phyloP scores from a whole-genome alignment of 1,284 basidiomycete genomes.

The Ganoderma meredithae region DNA sequence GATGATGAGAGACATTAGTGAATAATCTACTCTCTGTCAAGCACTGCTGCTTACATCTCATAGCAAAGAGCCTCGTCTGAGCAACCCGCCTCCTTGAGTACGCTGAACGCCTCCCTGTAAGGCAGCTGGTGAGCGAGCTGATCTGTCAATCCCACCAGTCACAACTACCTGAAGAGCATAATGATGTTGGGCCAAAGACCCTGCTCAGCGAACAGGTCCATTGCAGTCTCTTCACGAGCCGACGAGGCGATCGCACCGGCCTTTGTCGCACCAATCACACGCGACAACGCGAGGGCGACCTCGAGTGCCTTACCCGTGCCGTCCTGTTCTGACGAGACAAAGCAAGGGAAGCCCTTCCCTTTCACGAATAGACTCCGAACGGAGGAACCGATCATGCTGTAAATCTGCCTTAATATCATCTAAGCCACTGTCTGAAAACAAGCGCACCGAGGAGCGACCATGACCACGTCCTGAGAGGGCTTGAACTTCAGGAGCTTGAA shows the following conservation, averaged over 20 bases:
- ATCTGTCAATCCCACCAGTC: no score
- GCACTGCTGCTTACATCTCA: slow-evolving; percentile 56
- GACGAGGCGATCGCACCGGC: slow-evolving; percentile 72
- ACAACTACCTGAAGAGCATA: slow-evolving; percentile 57
- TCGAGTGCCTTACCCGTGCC: slow-evolving; percentile 57
- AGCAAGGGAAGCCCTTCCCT: slow-evolving; percentile 69
- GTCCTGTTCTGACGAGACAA: slow-evolving; percentile 70
- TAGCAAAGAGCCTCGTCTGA: slow-evolving; percentile 74
- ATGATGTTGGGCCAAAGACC: slow-evolving; percentile 75
- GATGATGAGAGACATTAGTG: neutral
- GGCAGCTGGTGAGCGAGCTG: slow-evolving; percentile 8
- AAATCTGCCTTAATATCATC: slow-evolving; percentile 8
- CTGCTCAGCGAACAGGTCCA: slow-evolving; percentile 73
- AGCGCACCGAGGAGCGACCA: slow-evolving; percentile 67
- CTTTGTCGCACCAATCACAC: slow-evolving; percentile 67
- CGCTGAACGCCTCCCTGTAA: slow-evolving; percentile 65
- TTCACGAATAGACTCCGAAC: slow-evolving; percentile 68
- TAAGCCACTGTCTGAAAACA: slow-evolving; percentile 6
- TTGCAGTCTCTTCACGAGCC: slow-evolving; percentile 68
- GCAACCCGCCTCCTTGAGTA: slow-evolving; percentile 70
- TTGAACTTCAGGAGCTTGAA: slow-evolving; percentile 65
- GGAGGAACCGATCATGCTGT: slow-evolving; percentile 70
- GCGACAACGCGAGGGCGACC: slow-evolving; percentile 60
- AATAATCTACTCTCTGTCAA: no score
- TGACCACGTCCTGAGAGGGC: slow-evolving; percentile 64